These are phyloP conservation scores for Sextonia rubra DNA, from an alignment of 164 flowering plant genomes.

Conservation along the genomic window DNA sequence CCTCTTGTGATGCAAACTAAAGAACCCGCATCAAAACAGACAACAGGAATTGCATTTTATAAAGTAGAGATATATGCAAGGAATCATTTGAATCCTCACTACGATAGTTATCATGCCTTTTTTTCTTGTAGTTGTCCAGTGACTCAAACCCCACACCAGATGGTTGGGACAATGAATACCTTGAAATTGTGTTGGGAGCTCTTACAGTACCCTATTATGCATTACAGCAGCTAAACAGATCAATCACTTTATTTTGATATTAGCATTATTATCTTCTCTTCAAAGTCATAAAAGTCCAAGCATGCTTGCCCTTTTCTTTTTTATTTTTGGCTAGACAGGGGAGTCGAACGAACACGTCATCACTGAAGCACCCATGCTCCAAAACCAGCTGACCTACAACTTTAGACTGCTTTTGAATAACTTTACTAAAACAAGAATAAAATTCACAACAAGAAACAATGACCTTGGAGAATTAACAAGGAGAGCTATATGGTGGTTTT, in stretches of 20 bases:
- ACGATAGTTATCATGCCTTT: neutral
- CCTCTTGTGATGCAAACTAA: neutral
- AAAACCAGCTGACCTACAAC: neutral
- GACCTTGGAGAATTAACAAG: neutral
- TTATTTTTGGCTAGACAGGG: no score
- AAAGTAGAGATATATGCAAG: neutral
- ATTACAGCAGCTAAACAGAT: neutral
- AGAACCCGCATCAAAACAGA: neutral
- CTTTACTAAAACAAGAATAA: neutral
- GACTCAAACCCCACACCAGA: no score
- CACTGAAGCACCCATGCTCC: neutral
- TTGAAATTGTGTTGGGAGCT: no score
- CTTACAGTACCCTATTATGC: neutral
- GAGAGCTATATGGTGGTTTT: neutral
- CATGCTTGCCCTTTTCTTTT: no score
- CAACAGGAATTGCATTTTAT: neutral
- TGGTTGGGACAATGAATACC: no score
- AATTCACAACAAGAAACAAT: neutral
- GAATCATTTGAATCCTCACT: conserved; percentile 1
- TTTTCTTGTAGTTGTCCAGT: no score
- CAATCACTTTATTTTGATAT: neutral
- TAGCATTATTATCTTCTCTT: no score
- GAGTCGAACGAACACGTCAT: no score
- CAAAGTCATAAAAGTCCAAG: no score
- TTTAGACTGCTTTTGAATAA: neutral